Conservation (phyloP, 1,139 yeast species). For the Taphrina betulina region DNA sequence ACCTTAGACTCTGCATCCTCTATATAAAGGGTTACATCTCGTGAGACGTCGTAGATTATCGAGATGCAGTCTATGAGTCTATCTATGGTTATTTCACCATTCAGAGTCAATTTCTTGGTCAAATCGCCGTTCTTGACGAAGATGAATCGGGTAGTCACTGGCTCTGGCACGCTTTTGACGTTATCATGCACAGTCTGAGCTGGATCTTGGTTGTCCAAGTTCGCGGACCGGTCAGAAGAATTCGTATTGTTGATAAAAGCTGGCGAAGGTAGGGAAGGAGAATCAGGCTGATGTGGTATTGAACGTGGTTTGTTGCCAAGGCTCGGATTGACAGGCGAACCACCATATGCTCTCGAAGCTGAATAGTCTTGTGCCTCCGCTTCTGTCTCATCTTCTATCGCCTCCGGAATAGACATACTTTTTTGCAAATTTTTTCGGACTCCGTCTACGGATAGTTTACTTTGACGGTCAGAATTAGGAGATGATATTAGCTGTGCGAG, state of each 20-base stretch:
- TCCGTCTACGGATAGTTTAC: constrained; percentile 19
- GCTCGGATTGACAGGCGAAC: neutral
- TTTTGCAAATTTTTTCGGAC: constrained; percentile 21
- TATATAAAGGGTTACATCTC: constrained; percentile 78
- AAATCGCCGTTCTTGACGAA: neutral
- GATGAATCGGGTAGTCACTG: constrained; percentile 36
- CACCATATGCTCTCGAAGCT: constrained; percentile 6
- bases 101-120: constrained; percentile 3
- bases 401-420: constrained; percentile 14
- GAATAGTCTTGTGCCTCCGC: constrained; percentile 6
- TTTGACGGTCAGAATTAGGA: constrained; percentile 9
- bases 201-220: neutral
- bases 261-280: neutral
- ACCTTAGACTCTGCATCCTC: constrained; percentile 61
- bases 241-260: neutral
- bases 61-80: constrained; percentile 64
- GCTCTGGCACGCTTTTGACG: constrained; percentile 40
- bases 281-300: too few species aligned
- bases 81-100: constrained; percentile 48
- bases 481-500: constrained; percentile 25
- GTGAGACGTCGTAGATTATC: constrained; percentile 77
- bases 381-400: constrained; percentile 9
- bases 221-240: neutral
- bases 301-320: too few species aligned
- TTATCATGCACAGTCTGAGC: constrained; percentile 44